Evolutionary conservation across 495 filamentous ascomycete species (phyloP).

Genomic region (Tetracladium setigerum): DNA sequence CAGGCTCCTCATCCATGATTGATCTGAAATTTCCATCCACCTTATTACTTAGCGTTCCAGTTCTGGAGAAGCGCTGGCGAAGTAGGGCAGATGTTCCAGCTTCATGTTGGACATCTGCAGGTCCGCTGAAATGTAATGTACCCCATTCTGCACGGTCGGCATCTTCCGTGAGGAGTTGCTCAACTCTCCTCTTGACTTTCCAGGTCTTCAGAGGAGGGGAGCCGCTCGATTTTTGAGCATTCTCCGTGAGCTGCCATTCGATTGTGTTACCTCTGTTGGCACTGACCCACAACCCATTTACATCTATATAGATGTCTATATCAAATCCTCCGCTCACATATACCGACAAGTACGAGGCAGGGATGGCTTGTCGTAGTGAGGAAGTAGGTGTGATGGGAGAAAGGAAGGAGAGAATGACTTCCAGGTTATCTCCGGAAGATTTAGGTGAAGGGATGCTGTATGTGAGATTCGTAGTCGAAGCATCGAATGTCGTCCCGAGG

Average conservation of each 20-base stretch:
- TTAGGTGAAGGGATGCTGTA: slow-evolving; percentile 57
- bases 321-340: slow-evolving; percentile 63
- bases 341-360: slow-evolving; percentile 77
- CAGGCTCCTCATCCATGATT: slow-evolving; percentile 79
- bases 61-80: slow-evolving; percentile 64
- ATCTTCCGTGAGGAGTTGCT: slow-evolving; percentile 68
- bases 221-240: neutral
- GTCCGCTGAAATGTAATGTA: slow-evolving; percentile 66
- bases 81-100: slow-evolving; percentile 61
- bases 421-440: slow-evolving; percentile 22
- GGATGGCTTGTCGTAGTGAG: slow-evolving; percentile 83
- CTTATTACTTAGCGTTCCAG: slow-evolving; percentile 53
- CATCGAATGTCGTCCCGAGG: slow-evolving; percentile 76
- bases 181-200: slow-evolving; percentile 53
- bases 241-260: slow-evolving; percentile 50
- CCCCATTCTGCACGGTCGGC: slow-evolving; percentile 85
- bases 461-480: slow-evolving; percentile 86
- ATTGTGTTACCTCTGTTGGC: slow-evolving; percentile 62
- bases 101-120: slow-evolving; percentile 56
- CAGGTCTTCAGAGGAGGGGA: slow-evolving; percentile 38
- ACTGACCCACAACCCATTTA: slow-evolving; percentile 87
- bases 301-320: slow-evolving; percentile 78
- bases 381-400: slow-evolving; percentile 92
- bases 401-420: slow-evolving; percentile 76
- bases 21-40: slow-evolving; percentile 58